Conservation (phyloP, 192 early-diverging fungal genomes). For the Podila minutissima region DNA sequence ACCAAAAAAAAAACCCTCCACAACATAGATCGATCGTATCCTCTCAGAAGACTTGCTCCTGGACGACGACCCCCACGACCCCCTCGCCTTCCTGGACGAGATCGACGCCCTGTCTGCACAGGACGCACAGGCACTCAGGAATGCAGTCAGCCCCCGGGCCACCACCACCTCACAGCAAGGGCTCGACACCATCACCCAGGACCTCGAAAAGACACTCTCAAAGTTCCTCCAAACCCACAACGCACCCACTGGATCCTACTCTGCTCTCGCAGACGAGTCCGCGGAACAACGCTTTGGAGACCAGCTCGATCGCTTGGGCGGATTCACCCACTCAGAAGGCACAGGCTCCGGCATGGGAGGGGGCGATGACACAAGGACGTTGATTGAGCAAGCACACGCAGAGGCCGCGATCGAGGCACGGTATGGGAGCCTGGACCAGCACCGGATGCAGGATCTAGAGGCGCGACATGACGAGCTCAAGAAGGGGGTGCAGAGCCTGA, state of each 20-base stretch:
- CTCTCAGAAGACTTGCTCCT: conserved; percentile 33
- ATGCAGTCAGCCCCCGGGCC: not conserved
- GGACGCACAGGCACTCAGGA: conserved; percentile 15
- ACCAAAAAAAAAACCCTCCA: not conserved
- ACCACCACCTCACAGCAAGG: not conserved
- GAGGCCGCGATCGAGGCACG: conserved; percentile 20
- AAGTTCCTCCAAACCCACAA: conserved; percentile 44
- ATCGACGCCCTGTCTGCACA: conserved; percentile 1
- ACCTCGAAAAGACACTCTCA: conserved; percentile 38
- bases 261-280: not conserved
- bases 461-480: conserved; percentile 30
- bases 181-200: conserved; percentile 13
- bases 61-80: conserved; percentile 16
- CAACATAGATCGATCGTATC: conserved; percentile 36
- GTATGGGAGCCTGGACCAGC: conserved; percentile 18
- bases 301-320: not conserved
- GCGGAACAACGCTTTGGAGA: not conserved
- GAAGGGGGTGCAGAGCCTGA: conserved; percentile 17
- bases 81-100: conserved; percentile 28
- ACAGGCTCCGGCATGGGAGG: not conserved
- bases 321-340: not conserved
- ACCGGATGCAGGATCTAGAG: conserved; percentile 23
- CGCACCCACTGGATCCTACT: not conserved
- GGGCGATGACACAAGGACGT: conserved; percentile 12
- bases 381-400: conserved; percentile 21